phyloP scores from a whole-genome alignment of 371 early-diverging fungal species.

The Nematocida minor region DNA sequence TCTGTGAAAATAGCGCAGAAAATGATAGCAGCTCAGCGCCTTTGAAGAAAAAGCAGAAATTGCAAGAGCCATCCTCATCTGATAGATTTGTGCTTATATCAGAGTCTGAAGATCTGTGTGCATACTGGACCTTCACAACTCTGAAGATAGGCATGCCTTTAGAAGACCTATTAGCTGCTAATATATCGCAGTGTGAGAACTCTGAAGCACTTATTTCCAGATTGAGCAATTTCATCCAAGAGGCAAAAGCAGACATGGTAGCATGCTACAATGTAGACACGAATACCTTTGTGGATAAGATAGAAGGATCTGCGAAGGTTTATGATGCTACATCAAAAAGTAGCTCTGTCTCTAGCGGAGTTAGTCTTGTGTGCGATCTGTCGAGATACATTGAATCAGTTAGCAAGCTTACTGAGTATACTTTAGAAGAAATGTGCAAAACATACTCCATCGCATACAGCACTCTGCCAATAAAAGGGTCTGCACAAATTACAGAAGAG shows the following conservation, averaged over 20 bases:
- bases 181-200: background rate
- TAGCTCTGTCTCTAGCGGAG: background rate
- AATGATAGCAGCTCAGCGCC: background rate
- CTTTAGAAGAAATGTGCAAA: constrained; percentile 2
- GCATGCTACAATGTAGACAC: background rate
- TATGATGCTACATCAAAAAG: background rate
- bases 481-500: background rate
- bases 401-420: constrained; percentile 21
- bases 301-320: background rate
- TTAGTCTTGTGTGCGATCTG: constrained; percentile 33
- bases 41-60: background rate
- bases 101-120: background rate
- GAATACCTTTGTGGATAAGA: background rate
- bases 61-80: background rate
- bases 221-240: background rate
- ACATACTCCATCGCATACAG: background rate
- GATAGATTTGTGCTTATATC: background rate
- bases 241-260: background rate
- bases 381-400: constrained; percentile 28
- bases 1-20: background rate
- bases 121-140: background rate
- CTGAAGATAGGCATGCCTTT: background rate
- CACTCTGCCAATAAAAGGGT: background rate
- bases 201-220: background rate
- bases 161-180: background rate